Base-by-base conservation (phyloP, 2,329 filamentous ascomycete species). In the Fusarium sp. region DNA sequence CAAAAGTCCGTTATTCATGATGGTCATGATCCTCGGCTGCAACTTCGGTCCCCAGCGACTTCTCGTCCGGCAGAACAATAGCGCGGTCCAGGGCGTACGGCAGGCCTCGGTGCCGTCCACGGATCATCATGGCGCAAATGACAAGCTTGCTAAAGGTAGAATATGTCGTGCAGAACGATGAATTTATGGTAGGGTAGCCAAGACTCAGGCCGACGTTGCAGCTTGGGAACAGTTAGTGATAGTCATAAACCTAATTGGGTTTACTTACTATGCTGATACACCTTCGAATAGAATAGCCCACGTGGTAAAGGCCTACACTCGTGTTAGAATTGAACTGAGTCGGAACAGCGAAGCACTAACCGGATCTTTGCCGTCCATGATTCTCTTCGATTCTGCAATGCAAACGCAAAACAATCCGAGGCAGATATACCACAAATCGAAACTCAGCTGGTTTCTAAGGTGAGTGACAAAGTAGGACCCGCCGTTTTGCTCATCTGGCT, bases 341-440 rank as follows among this genome's bases (percentile, higher is more conserved):
- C 25, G 25, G 25, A 27, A 27, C 25, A 30, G 27, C 2, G 27
- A 7, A 30, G 16, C 14, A 70, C 78, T 56, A 41, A 81, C 80
- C 5, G 77, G 73, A 25, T 81, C 78, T 3, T 66, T 56, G 3
- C 45, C 48, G 13, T 80, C 71, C 76, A 78, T 78, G 13, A 81
- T 74, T 18, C 69, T 75, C n/a, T 65, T 39, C 1, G 79, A 77
- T 58, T 81, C 80, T 2, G 78, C 74, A 10, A 83, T 79, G 16
- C 80, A 81, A 9, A 85, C 81, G 20, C 78, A 79, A 27, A 84
- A 83, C 7, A 82, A 77, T 1, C 83, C 84, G 6, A 84, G 65
- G 13, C 83, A 83, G 7, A 84, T 83, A 45, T 83, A 85, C 83
- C 83, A 85, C 30, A 85, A 65, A 67, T 85, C 83, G 61, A 84